Evolutionary conservation across 495 filamentous ascomycete species (phyloP).

Genomic region (Talaromyces stipitatus): DNA sequence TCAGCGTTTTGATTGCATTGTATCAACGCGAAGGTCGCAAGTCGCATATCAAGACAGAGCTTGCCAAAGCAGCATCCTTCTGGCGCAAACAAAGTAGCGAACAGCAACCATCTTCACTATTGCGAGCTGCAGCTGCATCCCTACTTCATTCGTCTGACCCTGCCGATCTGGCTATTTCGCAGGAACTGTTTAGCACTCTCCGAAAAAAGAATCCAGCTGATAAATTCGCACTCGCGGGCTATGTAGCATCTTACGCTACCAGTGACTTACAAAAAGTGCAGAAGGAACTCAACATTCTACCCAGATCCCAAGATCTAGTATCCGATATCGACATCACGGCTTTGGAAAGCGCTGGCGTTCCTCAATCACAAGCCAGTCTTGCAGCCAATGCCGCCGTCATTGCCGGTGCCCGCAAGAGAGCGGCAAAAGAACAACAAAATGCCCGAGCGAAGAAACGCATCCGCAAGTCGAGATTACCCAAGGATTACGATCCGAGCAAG

Average conservation of each 20-base stretch:
- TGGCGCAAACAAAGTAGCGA: conserved; percentile 52
- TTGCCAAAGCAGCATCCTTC: conserved; percentile 75
- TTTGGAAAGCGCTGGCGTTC: conserved; percentile 72
- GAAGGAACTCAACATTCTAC: conserved; percentile 53
- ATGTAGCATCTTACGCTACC: conserved; percentile 75
- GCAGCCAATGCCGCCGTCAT: conserved; percentile 30
- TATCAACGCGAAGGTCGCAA: conserved; percentile 76
- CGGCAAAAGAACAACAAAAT: conserved; percentile 39
- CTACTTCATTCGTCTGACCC: conserved; percentile 65
- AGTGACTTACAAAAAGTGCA: conserved; percentile 52
- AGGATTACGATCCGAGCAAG: conserved; percentile 69
- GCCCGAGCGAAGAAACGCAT: conserved; percentile 52
- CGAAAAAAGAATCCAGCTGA: conserved; percentile 56
- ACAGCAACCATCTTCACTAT: conserved; percentile 48
- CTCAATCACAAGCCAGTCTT: conserved; percentile 41
- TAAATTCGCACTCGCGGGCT: conserved; percentile 62
- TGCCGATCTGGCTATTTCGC: conserved; percentile 59
- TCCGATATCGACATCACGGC: conserved; percentile 56
- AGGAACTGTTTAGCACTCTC: conserved; percentile 65
- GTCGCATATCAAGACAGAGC: conserved; percentile 56
- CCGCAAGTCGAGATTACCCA: conserved; percentile 63
- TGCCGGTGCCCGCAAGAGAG: conserved; percentile 48
- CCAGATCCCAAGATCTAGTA: conserved; percentile 58
- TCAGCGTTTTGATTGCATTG: conserved; percentile 74
- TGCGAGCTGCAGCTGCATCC: conserved; percentile 71